Base-by-base conservation (phyloP, 1,284 basidiomycete species). In the Psilocybe mexicana region DNA sequence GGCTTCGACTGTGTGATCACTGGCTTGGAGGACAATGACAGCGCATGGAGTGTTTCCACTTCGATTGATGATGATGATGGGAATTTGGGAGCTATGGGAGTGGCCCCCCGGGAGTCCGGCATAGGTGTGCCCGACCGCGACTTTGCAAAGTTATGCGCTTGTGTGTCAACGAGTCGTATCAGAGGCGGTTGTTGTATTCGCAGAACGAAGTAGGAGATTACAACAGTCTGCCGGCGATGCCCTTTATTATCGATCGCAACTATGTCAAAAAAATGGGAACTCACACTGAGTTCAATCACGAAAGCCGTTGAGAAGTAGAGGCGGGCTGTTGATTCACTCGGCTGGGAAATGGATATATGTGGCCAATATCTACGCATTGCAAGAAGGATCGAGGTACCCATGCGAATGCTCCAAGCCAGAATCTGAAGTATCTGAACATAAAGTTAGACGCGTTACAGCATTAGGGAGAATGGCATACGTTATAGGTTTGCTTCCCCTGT, bases 21-120 rank as follows among this genome's bases (percentile, higher is more conserved):
- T 0, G 87, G 86, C 30, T 84, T 82, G 6, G 82, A 80, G 8
- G 88, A 88, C 28, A 91, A 76, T 0, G 86, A 79, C 35, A 92
- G 79, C 12, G 80, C 70, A 6, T 86, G 79, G 42, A 90, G 72
- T 24, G 84, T 72, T 61, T 88, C 87, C 35, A 80, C 76, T 60
- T 87, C 85, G 14, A 74, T 66, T 60, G 66, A 55, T 33, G 30
- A 33, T 33, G 8, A 33, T 28, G 65, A 66, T 51, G 63, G 70
- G 62, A 62, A 65, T 52, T 64, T 61, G 23, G 58, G 45, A 26
- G 54, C 48, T 14, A 57, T 62, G 62, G 69, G 74, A 36, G 70
- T 71, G 63, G 69, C 63, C 58, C 71, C 51, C 51, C 55, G 55
- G 64, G 68, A 61, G 60, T 67, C 59, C n/a, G 74, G 72, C 25